Percentiles rank a stretch among this genome's conserved stretches.
phyloP scores from a whole-genome alignment of 345 rosid species.

The Syzygium aromaticum region DNA sequence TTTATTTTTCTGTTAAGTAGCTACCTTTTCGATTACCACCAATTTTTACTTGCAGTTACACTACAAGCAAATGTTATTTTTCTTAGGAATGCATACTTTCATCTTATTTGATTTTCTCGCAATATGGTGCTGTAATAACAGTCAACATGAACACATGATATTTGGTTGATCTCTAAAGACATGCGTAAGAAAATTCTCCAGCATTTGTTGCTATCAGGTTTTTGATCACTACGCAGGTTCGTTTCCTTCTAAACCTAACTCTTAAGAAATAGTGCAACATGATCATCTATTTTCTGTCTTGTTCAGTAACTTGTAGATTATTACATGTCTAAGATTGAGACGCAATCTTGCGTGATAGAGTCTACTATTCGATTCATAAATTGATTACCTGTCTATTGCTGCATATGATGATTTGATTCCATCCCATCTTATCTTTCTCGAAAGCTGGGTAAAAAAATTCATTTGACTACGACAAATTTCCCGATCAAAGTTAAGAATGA shows the following conservation, averaged over 20 bases:
- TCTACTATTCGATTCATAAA: background rate
- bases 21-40: no score
- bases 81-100: background rate
- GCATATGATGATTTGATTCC: background rate
- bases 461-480: background rate
- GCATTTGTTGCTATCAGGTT: background rate
- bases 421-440: background rate
- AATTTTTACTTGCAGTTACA: no score
- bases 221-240: background rate
- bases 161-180: background rate
- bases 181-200: background rate
- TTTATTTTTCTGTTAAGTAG: no score
- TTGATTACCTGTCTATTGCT: background rate
- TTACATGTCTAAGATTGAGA: no score
- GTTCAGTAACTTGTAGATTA: background rate
- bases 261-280: no score
- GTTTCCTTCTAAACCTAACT: background rate
- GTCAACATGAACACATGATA: background rate
- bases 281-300: background rate
- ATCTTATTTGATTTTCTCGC: background rate
- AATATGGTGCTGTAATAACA: no score
- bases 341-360: no score
- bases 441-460: background rate
- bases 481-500: background rate
- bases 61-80: background rate